These are phyloP conservation scores for Castanospermum australe DNA, from an alignment of 306 rosid genomes.

Conservation along the genomic window DNA sequence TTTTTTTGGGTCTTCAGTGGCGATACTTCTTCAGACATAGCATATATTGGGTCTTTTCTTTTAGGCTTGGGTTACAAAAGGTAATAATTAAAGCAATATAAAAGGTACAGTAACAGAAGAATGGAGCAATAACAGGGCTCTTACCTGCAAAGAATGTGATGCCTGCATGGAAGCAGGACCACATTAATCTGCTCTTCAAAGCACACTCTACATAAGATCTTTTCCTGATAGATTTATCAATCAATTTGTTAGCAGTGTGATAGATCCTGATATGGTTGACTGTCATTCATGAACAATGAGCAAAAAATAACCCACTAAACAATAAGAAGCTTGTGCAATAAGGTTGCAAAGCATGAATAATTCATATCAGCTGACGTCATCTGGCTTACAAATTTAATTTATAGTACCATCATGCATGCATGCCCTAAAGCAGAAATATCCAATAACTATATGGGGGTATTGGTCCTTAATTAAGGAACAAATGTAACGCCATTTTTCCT, in stretches of 20 bases:
- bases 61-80: neutral
- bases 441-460: neutral
- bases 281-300: neutral
- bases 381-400: neutral
- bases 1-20: too few relatives aligned
- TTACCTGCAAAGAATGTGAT: slow-evolving; percentile 67
- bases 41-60: neutral
- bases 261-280: neutral
- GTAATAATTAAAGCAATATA: neutral
- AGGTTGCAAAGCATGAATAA: neutral
- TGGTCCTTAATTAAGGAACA: neutral
- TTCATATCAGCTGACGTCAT: neutral
- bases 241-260: neutral
- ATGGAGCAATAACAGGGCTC: neutral
- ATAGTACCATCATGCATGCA: too few relatives aligned
- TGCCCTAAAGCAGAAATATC: neutral
- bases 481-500: neutral
- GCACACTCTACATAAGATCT: slow-evolving; percentile 68
- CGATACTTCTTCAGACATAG: neutral
- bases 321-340: neutral
- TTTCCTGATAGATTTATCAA: slow-evolving; percentile 49
- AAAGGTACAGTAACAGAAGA: neutral
- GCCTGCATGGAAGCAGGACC: slow-evolving; percentile 77
- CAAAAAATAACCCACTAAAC: neutral
- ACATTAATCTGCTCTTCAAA: slow-evolving; percentile 62